Percentiles rank a stretch among this genome's conserved stretches.
Evolutionary conservation across 768 basidiomycete genomes (phyloP).

Genomic region (Mycena albidolilacea): DNA sequence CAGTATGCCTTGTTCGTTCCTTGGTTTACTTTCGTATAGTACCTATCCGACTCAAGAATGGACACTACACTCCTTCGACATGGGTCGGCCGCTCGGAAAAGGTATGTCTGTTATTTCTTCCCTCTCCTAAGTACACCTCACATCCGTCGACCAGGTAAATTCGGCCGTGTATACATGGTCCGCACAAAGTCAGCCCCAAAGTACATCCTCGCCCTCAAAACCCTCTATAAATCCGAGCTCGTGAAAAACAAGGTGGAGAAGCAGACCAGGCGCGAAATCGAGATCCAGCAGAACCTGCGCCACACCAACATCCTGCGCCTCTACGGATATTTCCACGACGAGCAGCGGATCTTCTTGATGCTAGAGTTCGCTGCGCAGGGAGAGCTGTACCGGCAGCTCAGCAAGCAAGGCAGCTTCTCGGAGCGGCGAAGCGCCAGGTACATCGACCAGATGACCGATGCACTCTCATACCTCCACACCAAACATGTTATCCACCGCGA

Average conservation of each 20-base stretch:
- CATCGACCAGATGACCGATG: constrained; percentile 98
- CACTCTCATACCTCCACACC: constrained; percentile 89
- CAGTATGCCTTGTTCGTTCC: not conserved
- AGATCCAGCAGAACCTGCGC: constrained; percentile 96
- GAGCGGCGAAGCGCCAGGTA: constrained; percentile 93
- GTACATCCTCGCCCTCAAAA: constrained; percentile 97
- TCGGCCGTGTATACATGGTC: constrained; percentile 98
- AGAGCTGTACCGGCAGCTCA: constrained; percentile 96
- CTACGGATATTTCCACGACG: constrained; percentile 98
- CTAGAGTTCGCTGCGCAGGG: constrained; percentile 98
- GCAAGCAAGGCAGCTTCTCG: constrained; percentile 87
- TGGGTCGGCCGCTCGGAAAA: constrained; percentile 97
- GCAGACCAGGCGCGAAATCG: constrained; percentile 97
- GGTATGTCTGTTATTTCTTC: constrained; percentile 18
- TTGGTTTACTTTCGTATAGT: constrained; percentile 51
- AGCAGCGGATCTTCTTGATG: constrained; percentile 97
- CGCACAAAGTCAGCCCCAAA: constrained; percentile 90
- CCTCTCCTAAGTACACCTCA: not conserved
- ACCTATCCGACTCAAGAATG: constrained; percentile 86
- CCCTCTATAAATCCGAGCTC: constrained; percentile 96
- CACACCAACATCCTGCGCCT: constrained; percentile 95
- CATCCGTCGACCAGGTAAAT: constrained; percentile 75
- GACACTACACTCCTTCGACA: constrained; percentile 90
- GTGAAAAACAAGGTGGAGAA: constrained; percentile 94
- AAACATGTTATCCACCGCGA: constrained; percentile 99